phyloP scores from a whole-genome alignment of 805 yeast species.

The Komagataella ulmi region DNA sequence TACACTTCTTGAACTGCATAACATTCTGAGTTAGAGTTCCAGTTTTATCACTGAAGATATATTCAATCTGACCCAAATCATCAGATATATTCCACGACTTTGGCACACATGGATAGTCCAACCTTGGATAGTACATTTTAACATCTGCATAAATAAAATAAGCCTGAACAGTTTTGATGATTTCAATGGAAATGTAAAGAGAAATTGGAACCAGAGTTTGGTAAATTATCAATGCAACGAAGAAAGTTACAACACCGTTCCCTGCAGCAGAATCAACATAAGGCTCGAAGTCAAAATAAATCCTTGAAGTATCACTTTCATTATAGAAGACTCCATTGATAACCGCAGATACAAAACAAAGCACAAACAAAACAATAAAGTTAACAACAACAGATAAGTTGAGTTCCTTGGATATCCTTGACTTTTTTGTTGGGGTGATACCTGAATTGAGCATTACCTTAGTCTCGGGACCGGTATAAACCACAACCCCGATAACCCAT shows the following conservation, averaged over 20 bases:
- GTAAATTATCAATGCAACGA: conserved; percentile 60
- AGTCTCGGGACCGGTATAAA: conserved; percentile 67
- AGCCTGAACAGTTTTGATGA: conserved; percentile 67
- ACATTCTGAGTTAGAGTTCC: conserved; percentile 77
- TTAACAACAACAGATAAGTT: conserved; percentile 55
- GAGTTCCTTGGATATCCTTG: conserved; percentile 51
- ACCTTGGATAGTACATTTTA: conserved; percentile 51
- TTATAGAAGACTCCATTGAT: conserved; percentile 55
- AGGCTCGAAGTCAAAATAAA: conserved; percentile 48
- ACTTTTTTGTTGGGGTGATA: conserved; percentile 60
- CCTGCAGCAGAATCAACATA: conserved; percentile 45
- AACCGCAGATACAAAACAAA: conserved; percentile 60
- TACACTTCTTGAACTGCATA: conserved; percentile 72
- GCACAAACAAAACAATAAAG: conserved; percentile 42
- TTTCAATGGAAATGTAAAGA: conserved; percentile 65
- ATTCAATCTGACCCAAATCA: conserved; percentile 76
- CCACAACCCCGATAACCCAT: conserved; percentile 63
- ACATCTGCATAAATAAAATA: conserved; percentile 60
- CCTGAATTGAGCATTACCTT: conserved; percentile 74
- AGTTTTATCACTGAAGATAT: conserved; percentile 71
- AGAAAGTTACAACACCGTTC: conserved; percentile 56
- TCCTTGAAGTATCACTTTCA: conserved; percentile 26
- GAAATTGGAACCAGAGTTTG: conserved; percentile 76
- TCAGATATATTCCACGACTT: conserved; percentile 78
- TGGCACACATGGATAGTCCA: conserved; percentile 70